phyloP scores from a whole-genome alignment of 2,329 filamentous ascomycete species.

The Cryphonectria japonica region DNA sequence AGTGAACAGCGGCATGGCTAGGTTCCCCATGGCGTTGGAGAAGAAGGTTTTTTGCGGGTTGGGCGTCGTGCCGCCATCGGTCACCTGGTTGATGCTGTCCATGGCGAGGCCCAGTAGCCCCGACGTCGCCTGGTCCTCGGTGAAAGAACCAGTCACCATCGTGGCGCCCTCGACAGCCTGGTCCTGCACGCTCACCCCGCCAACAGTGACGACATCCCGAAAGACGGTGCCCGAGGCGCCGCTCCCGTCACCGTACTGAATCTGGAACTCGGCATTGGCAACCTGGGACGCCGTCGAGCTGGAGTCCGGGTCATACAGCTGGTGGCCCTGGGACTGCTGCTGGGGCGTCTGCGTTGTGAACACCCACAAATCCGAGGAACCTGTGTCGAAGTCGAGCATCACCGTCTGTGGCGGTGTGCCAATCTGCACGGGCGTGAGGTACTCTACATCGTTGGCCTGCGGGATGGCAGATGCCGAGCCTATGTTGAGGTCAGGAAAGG shows the following conservation, averaged over 20 bases:
- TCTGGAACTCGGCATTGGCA: constrained; percentile 52
- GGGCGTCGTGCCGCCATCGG: constrained; percentile 57
- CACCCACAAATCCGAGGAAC: constrained; percentile 71
- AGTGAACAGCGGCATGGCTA: constrained; percentile 40
- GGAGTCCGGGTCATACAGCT: constrained; percentile 55
- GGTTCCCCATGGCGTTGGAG: constrained; percentile 37
- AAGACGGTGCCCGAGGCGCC: constrained; percentile 65
- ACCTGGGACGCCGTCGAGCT: constrained; percentile 49
- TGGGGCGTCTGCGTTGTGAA: constrained; percentile 60
- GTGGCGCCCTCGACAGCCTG: constrained; percentile 69
- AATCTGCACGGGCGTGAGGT: constrained; percentile 62
- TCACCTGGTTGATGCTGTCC: constrained; percentile 60
- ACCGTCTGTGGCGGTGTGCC: constrained; percentile 57
- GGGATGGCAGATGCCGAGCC: constrained; percentile 49
- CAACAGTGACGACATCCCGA: constrained; percentile 64
- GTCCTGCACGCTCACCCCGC: constrained; percentile 58
- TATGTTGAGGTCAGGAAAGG: constrained; percentile 31
- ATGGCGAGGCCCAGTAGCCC: constrained; percentile 65
- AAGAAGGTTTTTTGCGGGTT: constrained; percentile 51
- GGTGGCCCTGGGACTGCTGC: constrained; percentile 53
- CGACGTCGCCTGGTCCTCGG: constrained; percentile 37
- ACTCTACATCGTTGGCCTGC: constrained; percentile 52
- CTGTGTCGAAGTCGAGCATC: constrained; percentile 70
- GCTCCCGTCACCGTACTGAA: constrained; percentile 68
- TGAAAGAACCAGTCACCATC: constrained; percentile 52